These are phyloP conservation scores for Cordyceps militaris DNA, from an alignment of 2,329 filamentous ascomycete genomes.

Conservation along the genomic window DNA sequence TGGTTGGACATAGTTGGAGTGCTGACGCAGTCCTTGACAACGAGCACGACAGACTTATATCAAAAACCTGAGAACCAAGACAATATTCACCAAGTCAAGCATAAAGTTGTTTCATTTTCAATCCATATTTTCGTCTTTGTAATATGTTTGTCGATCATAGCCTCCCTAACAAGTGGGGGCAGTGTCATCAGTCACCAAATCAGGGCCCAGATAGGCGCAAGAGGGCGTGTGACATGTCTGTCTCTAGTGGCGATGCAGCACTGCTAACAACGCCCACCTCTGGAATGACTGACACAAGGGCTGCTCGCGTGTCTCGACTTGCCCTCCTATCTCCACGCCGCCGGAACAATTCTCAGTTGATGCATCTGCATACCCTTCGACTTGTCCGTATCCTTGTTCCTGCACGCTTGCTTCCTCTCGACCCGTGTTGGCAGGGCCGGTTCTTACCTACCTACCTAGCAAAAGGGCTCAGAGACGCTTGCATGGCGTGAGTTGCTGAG, in stretches of 20 bases:
- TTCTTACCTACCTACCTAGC: too few species aligned
- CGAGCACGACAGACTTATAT: too few species aligned
- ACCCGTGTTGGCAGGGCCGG: neutral
- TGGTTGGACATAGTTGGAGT: too few species aligned
- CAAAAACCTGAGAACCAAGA: too few species aligned
- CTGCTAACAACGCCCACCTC: constrained; percentile 13
- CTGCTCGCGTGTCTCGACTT: constrained; percentile 18
- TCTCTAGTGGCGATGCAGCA: constrained; percentile 11
- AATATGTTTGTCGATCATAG: neutral
- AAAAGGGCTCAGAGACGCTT: neutral
- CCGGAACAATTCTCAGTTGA: neutral
- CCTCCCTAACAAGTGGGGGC: neutral
- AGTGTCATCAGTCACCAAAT: neutral
- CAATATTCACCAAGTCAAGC: too few species aligned
- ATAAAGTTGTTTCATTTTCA: too few species aligned
- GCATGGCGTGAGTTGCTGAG: neutral
- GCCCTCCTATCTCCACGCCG: neutral
- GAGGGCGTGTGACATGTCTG: constrained; percentile 7
- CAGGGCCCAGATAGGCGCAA: neutral
- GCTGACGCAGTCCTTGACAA: too few species aligned
- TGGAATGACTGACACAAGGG: constrained; percentile 19
- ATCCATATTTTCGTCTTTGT: too few species aligned
- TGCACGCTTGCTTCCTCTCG: neutral
- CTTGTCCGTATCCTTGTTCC: neutral
- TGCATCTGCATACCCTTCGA: neutral